phyloP scores from a whole-genome alignment of 2,329 filamentous ascomycete genomes.

The Byssochlamys sp. region DNA sequence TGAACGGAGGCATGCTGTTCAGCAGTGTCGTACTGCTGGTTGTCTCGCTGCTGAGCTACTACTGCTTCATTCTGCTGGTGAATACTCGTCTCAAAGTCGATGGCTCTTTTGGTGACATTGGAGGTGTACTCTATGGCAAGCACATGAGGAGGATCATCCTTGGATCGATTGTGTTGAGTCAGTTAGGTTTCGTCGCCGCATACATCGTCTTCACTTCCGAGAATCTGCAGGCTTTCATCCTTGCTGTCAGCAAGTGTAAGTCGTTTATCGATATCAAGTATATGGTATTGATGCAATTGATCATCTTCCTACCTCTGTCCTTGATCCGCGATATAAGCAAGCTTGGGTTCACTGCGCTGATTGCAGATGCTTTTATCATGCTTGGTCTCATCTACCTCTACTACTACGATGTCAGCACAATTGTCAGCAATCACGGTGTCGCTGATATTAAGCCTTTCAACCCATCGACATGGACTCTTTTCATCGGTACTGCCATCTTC shows the following conservation, averaged over 20 bases:
- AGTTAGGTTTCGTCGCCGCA: conserved; percentile 86
- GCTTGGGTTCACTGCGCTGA: conserved; percentile 83
- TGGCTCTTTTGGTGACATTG: conserved; percentile 96
- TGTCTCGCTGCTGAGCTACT: conserved; percentile 82
- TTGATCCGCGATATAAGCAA: conserved; percentile 94
- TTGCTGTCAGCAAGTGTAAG: conserved; percentile 80
- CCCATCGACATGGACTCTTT: conserved; percentile 82
- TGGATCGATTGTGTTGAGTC: conserved; percentile 83
- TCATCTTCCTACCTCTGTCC: conserved; percentile 89
- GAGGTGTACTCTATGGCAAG: conserved; percentile 78
- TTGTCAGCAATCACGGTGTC: conserved; percentile 62
- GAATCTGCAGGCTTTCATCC: conserved; percentile 87
- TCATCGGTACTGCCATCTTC: conserved; percentile 97
- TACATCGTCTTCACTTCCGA: conserved; percentile 96
- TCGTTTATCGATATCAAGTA: conserved; percentile 76
- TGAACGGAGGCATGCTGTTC: conserved; percentile 96
- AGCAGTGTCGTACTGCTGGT: conserved; percentile 81
- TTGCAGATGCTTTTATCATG: conserved; percentile 90
- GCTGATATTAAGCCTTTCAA: conserved; percentile 89
- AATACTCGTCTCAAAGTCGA: conserved; percentile 74
- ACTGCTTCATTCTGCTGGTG: conserved; percentile 91
- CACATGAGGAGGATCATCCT: conserved; percentile 85
- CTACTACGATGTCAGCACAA: conserved; percentile 84
- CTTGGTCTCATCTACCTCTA: conserved; percentile 87
- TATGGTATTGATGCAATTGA: conserved; percentile 87